Evolutionary conservation across 2,329 filamentous ascomycete genomes (phyloP), one percentile per base, ranked within the genome.

Genomic region (Rugonectria rugulosa): DNA sequence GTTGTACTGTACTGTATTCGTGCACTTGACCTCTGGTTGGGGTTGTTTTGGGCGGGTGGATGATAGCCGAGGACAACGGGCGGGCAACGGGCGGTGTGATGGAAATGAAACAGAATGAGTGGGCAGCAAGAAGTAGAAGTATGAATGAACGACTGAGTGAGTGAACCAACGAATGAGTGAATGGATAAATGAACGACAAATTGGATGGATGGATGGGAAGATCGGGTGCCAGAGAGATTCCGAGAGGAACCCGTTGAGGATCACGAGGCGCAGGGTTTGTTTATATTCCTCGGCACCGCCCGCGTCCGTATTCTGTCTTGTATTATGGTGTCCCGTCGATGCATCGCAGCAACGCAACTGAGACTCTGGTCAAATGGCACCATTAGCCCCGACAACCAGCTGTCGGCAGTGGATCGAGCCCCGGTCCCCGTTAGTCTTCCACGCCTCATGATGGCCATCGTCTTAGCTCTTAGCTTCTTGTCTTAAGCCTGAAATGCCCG

Each of bases 311-410:
- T 37, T 50, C 32, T 26, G 6, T 32, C 26, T 56, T n/a, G n/a
- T n/a, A 29, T 56, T 45, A 34, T 56, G 46, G 47, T 48, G 40
- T 19, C 29, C 38, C 41, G 26, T 56, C 40, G 53, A 56, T 40
- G 53, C 53, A 56, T 58, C 49, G 52, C 65, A 52, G 46, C 48
- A 52, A 50, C 41, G 41, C 45, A 51, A 48, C 49, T 57, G 53
- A 59, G 56, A 67, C 59, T 42, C 53, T n/a, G 57, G 47, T 34
- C 52, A 57, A 56, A 61, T 61, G 43, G 61, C 57, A 66, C 62
- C 62, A 65, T 57, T 60, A 55, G 47, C 53, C 65, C 60, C 44
- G 55, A 65, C 55, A 62, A 62, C 63, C 61, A 60, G 61, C 53
- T 62, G 56, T 61, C 61, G 53, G 55, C 56, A 57, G 48, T 57